Evolutionary conservation across 2,329 filamentous ascomycete genomes (phyloP), one percentile per base, ranked within the genome.

Genomic region (Leptographium lundbergii): DNA sequence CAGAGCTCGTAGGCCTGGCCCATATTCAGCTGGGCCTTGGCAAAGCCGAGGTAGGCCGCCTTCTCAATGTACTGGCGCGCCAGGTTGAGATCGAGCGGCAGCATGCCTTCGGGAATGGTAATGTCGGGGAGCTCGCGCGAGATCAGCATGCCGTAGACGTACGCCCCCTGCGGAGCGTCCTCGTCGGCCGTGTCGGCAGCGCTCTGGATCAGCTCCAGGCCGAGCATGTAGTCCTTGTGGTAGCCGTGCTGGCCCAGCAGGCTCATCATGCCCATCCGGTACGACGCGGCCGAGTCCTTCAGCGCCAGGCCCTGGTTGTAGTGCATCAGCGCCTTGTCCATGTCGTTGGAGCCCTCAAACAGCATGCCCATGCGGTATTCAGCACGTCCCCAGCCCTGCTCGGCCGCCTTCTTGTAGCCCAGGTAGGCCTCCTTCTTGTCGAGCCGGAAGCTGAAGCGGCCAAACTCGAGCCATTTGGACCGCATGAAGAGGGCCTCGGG

Each of bases 331-430:
- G 94, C 94, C 71, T 95, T 96, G 63, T 86, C 81, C 61, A 91
- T 86, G 68, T 99, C 92, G 68, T 95, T 95, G 5, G 91, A 92
- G 70, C 88, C 91, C 73, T 99, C 94, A 70, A 91, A 97, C 60
- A 96, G 87, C 92, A 97, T 99, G 63, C 94, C 94, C 74, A 99
- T 95, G 54, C 94, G 85, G 72, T 99, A 99, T 71, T 97, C 90
- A 24, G 94, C 91, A 66, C 94, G 81, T 25, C 87, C 84, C 73
- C 91, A 95, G 60, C 90, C 90, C 66, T 89, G 85, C 66, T 91
- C 87, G 34, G 90, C 66, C n/a, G 94, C 89, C 66, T 86, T 80
- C 62, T 85, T 84, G 73, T 97, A 99, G 67, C 87, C 88, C 62
- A 85, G 75, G 70, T 95, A 97, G 9, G 94, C 92, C 73, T 96